Evolutionary conservation across 768 basidiomycete species (phyloP).

Genomic region (Atractiella rhizophila): DNA sequence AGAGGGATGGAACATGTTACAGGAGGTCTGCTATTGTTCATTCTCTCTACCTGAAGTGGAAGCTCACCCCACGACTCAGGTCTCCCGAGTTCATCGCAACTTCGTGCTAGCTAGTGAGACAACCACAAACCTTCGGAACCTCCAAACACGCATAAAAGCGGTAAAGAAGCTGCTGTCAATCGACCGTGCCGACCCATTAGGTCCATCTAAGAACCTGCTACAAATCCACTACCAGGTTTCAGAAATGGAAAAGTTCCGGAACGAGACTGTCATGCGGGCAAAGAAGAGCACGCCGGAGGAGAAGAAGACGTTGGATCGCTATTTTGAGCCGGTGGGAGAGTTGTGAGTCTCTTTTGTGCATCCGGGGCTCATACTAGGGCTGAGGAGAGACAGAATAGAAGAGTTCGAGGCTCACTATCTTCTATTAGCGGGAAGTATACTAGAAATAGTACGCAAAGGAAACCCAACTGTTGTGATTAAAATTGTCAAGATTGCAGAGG

Average conservation of each 20-base stretch:
- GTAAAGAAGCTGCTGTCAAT: slow-evolving; percentile 50
- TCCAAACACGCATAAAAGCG: slow-evolving; percentile 57
- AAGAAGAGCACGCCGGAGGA: slow-evolving; percentile 42
- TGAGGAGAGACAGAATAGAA: no score
- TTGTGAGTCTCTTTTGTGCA: no score
- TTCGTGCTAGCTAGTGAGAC: slow-evolving; percentile 88
- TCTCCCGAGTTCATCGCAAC: slow-evolving; percentile 82
- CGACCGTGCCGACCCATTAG: slow-evolving; percentile 52
- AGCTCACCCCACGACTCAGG: slow-evolving; percentile 27
- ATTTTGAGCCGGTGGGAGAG: slow-evolving; percentile 63
- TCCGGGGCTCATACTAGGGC: no score
- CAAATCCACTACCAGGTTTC: slow-evolving; percentile 74
- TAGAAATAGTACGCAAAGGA: slow-evolving; percentile 52
- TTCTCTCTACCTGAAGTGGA: background rate
- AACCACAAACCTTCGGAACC: slow-evolving; percentile 76
- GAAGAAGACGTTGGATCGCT: slow-evolving; percentile 19
- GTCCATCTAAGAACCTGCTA: slow-evolving; percentile 68
- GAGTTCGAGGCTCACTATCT: slow-evolving; percentile 68
- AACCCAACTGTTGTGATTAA: slow-evolving; percentile 69
- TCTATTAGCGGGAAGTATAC: slow-evolving; percentile 46
- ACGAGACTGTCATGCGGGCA: slow-evolving; percentile 81
- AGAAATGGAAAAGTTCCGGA: slow-evolving; percentile 75
- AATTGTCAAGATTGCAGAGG: slow-evolving; percentile 72
- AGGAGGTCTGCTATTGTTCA: slow-evolving; percentile 32
- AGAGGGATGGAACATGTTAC: slow-evolving; percentile 82